Evolutionary conservation across 768 basidiomycete species (phyloP).

Genomic region (Rossbeevera mucosa): DNA sequence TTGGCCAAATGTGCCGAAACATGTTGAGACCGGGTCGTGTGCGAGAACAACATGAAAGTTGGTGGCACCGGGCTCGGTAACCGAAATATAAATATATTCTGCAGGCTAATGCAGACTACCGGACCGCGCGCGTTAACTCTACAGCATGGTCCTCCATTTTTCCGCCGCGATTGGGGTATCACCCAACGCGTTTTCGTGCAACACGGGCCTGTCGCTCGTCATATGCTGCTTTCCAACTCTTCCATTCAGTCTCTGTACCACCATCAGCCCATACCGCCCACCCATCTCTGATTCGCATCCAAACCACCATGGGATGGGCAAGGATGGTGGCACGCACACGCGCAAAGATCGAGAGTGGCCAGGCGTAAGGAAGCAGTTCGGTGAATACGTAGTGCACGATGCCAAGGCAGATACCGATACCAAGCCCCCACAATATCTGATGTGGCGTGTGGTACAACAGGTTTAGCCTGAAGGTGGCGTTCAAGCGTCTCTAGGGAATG

Average conservation of each 20-base stretch:
- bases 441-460: conserved; percentile 69
- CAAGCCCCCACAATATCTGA: conserved; percentile 73
- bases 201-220: conserved; percentile 33
- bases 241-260: conserved; percentile 71
- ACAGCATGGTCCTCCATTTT: conserved; percentile 37
- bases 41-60: conserved; percentile 1
- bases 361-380: conserved; percentile 53
- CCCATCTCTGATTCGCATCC: conserved; percentile 73
- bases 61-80: neutral
- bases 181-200: conserved; percentile 12
- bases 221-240: conserved; percentile 58
- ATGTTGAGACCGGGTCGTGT: neutral
- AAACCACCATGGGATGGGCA: conserved; percentile 51
- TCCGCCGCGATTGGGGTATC: conserved; percentile 42
- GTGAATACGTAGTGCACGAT: conserved; percentile 47
- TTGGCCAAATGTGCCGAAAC: conserved; percentile 7
- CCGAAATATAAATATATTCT: too few relatives aligned
- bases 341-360: conserved; percentile 54
- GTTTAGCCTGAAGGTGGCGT: conserved; percentile 43
- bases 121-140: neutral
- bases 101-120: neutral
- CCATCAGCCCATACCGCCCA: conserved; percentile 80
- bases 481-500: neutral
- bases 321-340: conserved; percentile 46
- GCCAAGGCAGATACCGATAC: conserved; percentile 58